A percentile compares a stretch with the other conserved stretches of the same genome.
phyloP scores from a whole-genome alignment of 441 rosid genomes.

The Euphorbia schlechtendalii region DNA sequence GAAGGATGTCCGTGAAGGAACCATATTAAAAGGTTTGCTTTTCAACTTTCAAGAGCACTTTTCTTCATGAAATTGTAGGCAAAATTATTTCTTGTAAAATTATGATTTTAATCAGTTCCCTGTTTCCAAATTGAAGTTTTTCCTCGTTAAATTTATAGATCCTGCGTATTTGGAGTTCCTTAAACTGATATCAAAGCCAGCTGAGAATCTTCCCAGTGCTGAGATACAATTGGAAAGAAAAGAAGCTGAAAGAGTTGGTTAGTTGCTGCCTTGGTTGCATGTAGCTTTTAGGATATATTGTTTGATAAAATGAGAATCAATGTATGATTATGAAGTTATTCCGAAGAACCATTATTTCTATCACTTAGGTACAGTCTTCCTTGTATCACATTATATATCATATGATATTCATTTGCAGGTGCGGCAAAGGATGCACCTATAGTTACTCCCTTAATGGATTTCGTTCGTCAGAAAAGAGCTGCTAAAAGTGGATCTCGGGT shows the following conservation, averaged over 20 bases:
- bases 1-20: slow-evolving; percentile 75
- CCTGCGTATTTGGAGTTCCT: slow-evolving; percentile 76
- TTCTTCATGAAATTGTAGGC: slow-evolving; percentile 2
- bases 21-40: slow-evolving; percentile 54
- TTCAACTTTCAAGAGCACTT: not conserved
- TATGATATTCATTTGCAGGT: slow-evolving; percentile 31
- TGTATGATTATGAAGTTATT: not conserved
- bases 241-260: slow-evolving; percentile 79
- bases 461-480: slow-evolving; percentile 72
- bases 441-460: slow-evolving; percentile 74
- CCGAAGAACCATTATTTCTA: not conserved
- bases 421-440: slow-evolving; percentile 45
- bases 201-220: slow-evolving; percentile 82
- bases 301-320: not conserved
- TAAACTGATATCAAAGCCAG: slow-evolving; percentile 58
- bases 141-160: slow-evolving; percentile 38
- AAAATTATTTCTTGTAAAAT: slow-evolving; percentile 13
- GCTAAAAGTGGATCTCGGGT: slow-evolving; percentile 62
- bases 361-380: slow-evolving; percentile 7
- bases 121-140: slow-evolving; percentile 21
- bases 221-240: slow-evolving; percentile 73
- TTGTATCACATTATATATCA: not conserved
- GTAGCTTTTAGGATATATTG: not conserved
- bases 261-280: slow-evolving; percentile 13
- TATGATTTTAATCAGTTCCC: slow-evolving; percentile 16